Evolutionary conservation across 441 rosid genomes (phyloP).

Genomic region (Populus hybrid): DNA sequence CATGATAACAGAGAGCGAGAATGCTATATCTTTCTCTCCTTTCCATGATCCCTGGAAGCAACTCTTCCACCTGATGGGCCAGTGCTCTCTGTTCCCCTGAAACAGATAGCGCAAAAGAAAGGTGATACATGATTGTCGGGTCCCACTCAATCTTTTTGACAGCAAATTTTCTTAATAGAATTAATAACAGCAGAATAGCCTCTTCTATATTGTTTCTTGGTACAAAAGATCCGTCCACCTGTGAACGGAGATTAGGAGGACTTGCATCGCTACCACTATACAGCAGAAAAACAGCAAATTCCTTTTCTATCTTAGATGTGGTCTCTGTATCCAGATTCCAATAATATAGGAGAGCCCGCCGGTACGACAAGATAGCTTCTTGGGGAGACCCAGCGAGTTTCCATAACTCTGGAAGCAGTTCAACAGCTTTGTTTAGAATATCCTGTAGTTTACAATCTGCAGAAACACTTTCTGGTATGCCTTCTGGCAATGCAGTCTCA

Average conservation of each 20-base stretch:
- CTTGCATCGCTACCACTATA: constrained; percentile 75
- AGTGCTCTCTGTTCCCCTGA: constrained; percentile 63
- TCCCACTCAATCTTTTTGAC: constrained; percentile 68
- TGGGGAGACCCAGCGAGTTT: constrained; percentile 55
- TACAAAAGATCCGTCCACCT: constrained; percentile 64
- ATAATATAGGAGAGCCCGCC: constrained; percentile 61
- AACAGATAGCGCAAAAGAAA: constrained; percentile 65
- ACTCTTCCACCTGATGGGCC: constrained; percentile 64
- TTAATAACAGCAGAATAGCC: constrained; percentile 72
- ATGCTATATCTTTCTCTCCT: constrained; percentile 59
- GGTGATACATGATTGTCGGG: constrained; percentile 69
- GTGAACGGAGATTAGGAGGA: constrained; percentile 73
- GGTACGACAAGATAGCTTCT: constrained; percentile 67
- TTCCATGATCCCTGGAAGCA: constrained; percentile 57
- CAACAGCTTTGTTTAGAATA: constrained; percentile 63
- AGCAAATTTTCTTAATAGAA: constrained; percentile 61
- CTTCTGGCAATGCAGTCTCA: constrained; percentile 76
- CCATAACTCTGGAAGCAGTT: constrained; percentile 82
- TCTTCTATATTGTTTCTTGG: constrained; percentile 85
- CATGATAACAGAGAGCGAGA: constrained; percentile 65
- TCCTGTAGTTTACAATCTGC: constrained; percentile 67
- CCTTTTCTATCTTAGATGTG: constrained; percentile 59
- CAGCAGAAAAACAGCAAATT: constrained; percentile 69
- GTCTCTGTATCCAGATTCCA: constrained; percentile 72
- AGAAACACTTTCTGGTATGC: constrained; percentile 53